These are phyloP conservation scores for Geum urbanum DNA, from an alignment of 306 rosid species.

Conservation along the genomic window DNA sequence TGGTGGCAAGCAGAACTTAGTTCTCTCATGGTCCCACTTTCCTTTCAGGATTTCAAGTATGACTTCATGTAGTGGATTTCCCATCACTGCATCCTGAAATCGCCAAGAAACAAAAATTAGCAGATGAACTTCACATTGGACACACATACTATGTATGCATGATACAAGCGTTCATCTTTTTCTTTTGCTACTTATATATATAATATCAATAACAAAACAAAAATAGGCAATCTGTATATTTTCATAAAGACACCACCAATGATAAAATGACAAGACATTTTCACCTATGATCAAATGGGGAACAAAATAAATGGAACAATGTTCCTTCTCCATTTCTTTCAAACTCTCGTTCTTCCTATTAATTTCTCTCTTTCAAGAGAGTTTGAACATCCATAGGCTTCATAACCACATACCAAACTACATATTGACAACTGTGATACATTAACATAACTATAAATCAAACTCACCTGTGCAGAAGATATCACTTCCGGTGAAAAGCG, in stretches of 20 bases:
- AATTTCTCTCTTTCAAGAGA: not conserved
- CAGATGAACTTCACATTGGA: not conserved
- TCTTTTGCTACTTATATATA: not conserved
- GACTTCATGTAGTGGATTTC: slow-evolving; percentile 53
- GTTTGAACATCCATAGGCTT: not conserved
- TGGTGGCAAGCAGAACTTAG: slow-evolving; percentile 88
- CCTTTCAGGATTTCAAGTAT: slow-evolving; percentile 56
- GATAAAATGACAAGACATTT: not conserved
- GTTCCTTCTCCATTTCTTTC: too few relatives aligned
- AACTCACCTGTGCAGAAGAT: slow-evolving; percentile 64
- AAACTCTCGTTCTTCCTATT: too few relatives aligned
- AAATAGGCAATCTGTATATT: too few relatives aligned
- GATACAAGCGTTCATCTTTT: not conserved
- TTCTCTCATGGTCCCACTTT: slow-evolving; percentile 85
- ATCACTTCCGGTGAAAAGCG: slow-evolving; percentile 96
- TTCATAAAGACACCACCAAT: too few relatives aligned
- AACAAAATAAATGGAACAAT: too few relatives aligned
- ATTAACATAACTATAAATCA: not conserved
- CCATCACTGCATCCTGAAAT: slow-evolving; percentile 53
- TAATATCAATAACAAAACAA: too few relatives aligned
- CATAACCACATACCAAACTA: slow-evolving; percentile 15
- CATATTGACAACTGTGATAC: slow-evolving; percentile 10
- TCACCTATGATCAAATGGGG: too few relatives aligned
- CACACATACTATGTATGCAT: not conserved
- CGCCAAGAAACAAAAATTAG: not conserved